A percentile compares a stretch with the other conserved stretches of the same genome.
These are phyloP conservation scores for Dimargaris xerosporica DNA, from an alignment of 192 early-diverging fungal genomes.

Conservation along the genomic window DNA sequence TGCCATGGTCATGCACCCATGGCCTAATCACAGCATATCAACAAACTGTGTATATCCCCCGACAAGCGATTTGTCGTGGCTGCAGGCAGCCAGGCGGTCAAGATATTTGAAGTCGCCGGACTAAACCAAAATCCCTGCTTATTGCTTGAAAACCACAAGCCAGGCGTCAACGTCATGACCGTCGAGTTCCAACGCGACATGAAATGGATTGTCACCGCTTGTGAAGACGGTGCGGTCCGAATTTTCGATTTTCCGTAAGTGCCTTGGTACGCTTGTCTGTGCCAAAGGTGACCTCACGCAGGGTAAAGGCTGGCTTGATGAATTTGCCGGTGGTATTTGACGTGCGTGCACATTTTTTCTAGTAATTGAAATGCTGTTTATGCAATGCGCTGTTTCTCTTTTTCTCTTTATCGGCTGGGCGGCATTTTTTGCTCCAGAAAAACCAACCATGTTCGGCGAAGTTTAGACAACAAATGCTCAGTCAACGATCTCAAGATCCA, in stretches of 20 bases:
- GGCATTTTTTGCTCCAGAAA: constrained; percentile 14
- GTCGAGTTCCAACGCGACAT: constrained; percentile 51
- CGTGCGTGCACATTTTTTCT: too few species aligned
- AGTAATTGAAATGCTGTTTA: too few species aligned
- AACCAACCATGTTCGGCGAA: constrained; percentile 34
- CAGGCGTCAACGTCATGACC: constrained; percentile 43
- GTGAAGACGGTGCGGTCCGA: constrained; percentile 57
- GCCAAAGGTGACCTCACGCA: too few species aligned
- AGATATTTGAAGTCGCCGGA: constrained; percentile 7
- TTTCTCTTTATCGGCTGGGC: too few species aligned
- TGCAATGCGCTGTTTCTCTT: too few species aligned
- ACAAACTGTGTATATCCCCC: constrained; percentile 69
- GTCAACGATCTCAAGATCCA: constrained; percentile 51
- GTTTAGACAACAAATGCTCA: constrained; percentile 39
- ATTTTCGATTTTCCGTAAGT: constrained; percentile 67
- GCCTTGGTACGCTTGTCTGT: too few species aligned
- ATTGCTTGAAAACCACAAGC: constrained; percentile 59
- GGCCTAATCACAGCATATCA: constrained; percentile 51
- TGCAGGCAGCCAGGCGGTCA: constrained; percentile 33
- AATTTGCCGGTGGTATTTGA: too few species aligned
- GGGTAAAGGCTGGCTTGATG: too few species aligned
- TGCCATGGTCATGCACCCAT: too few species aligned
- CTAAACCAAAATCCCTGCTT: constrained; percentile 11
- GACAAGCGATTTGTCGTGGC: constrained; percentile 78
- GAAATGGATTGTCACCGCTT: constrained; percentile 62